Conservation (phyloP, 2,329 filamentous ascomycete genomes). For the Nigrospora sphaerica region DNA sequence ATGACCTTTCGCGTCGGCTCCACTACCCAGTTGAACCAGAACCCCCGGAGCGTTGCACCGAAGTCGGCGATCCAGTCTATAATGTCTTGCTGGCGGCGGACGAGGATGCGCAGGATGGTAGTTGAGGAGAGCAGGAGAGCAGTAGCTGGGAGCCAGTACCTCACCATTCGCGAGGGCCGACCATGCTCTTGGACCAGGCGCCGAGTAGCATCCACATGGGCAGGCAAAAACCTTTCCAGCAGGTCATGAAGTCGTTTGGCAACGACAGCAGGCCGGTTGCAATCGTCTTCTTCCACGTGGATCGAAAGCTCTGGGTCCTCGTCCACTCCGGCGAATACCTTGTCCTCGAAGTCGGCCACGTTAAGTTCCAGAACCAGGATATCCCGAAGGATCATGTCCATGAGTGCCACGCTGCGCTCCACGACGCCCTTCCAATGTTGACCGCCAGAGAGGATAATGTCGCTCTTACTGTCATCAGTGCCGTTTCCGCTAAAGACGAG, state of each 20-base stretch:
- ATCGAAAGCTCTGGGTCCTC: conserved; percentile 52
- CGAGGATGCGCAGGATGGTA: conserved; percentile 73
- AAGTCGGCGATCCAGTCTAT: conserved; percentile 72
- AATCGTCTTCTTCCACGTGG: conserved; percentile 38
- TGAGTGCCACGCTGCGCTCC: conserved; percentile 72
- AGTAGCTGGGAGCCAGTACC: conserved; percentile 82
- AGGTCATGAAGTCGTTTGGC: conserved; percentile 63
- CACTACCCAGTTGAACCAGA: conserved; percentile 95
- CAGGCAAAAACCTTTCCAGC: conserved; percentile 60
- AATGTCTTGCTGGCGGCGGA: conserved; percentile 70
- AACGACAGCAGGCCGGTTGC: conserved; percentile 50
- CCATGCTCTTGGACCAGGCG: conserved; percentile 58
- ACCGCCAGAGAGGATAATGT: conserved; percentile 33
- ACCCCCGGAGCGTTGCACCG: conserved; percentile 74
- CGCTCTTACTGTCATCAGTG: conserved; percentile 42
- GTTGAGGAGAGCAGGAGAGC: conserved; percentile 73
- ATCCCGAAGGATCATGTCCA: conserved; percentile 77
- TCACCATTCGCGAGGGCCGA: conserved; percentile 64
- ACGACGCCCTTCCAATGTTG: conserved; percentile 64
- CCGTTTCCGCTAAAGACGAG: conserved; percentile 60
- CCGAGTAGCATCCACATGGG: conserved; percentile 53
- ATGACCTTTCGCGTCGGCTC: conserved; percentile 78
- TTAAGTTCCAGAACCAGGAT: conserved; percentile 56
- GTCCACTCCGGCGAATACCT: conserved; percentile 55
- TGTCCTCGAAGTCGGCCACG: conserved; percentile 59